Evolutionary conservation across 768 basidiomycete species (phyloP).

Genomic region (Asterophora parasitica): DNA sequence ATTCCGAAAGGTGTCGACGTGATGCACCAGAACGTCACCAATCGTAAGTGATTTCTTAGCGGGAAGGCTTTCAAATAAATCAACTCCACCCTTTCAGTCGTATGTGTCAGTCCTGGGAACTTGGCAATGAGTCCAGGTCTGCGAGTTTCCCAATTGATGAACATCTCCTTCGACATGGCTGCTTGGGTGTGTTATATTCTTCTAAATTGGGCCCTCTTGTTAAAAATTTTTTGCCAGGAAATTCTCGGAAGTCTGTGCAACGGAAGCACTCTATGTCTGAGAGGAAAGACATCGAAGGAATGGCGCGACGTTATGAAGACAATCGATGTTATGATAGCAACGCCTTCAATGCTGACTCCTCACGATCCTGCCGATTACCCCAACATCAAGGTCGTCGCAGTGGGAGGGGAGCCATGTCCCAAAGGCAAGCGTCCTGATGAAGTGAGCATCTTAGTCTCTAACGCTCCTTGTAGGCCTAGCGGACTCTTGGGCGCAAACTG

Average conservation of each 20-base stretch:
- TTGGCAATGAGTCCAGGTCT: conserved; percentile 50
- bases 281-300: conserved; percentile 45
- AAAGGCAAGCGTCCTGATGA: conserved; percentile 28
- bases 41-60: conserved; percentile 33
- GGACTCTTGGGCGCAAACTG: conserved; percentile 37
- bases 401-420: conserved; percentile 48
- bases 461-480: conserved; percentile 23
- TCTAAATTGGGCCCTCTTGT: conserved; percentile 28
- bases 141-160: conserved; percentile 54
- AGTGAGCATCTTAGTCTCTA: neutral
- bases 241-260: conserved; percentile 47
- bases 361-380: conserved; percentile 47
- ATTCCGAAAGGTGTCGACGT: conserved; percentile 56
- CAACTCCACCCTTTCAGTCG: conserved; percentile 17
- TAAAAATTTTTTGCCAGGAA: conserved; percentile 43
- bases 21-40: conserved; percentile 50
- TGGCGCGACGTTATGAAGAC: conserved; percentile 44
- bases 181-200: conserved; percentile 39
- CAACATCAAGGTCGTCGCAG: conserved; percentile 45
- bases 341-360: conserved; percentile 44
- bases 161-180: conserved; percentile 62
- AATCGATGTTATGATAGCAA: conserved; percentile 48
- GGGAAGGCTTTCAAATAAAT: neutral
- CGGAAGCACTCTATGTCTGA: conserved; percentile 46
- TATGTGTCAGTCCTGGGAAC: conserved; percentile 44